These are phyloP conservation scores for Leccinum broughii DNA, from an alignment of 768 basidiomycete species.

Conservation along the genomic window DNA sequence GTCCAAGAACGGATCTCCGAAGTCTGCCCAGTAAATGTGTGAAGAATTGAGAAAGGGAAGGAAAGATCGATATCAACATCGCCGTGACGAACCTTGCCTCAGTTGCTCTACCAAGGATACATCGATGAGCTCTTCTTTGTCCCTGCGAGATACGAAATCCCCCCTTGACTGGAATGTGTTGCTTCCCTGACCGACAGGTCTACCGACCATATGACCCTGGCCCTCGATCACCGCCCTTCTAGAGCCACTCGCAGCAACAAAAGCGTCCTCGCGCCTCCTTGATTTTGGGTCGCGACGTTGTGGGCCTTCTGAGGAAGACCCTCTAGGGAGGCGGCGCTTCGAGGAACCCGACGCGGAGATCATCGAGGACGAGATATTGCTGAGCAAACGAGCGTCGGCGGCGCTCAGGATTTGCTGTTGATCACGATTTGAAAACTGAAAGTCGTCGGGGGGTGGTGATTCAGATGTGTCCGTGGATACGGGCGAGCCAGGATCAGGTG, in stretches of 20 bases:
- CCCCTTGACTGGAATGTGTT: constrained; percentile 30
- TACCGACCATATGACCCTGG: constrained; percentile 17
- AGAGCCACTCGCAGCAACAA: constrained; percentile 21
- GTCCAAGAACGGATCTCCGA: constrained; percentile 57
- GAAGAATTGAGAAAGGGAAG: constrained; percentile 4
- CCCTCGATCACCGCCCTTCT: constrained; percentile 27
- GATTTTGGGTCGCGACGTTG: constrained; percentile 52
- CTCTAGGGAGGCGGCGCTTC: constrained; percentile 52
- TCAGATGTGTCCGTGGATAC: constrained; percentile 39
- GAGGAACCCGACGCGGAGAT: constrained; percentile 35
- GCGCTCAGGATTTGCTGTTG: constrained; percentile 25
- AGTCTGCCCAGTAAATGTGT: constrained; percentile 36
- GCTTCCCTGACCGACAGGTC: constrained; percentile 13
- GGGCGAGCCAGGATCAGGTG: constrained; percentile 39
- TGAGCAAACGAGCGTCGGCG: constrained; percentile 23
- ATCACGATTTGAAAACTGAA: constrained; percentile 32
- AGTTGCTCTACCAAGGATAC: constrained; percentile 48
- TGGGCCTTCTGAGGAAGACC: constrained; percentile 43
- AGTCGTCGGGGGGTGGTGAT: constrained; percentile 39
- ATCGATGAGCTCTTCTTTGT: constrained; percentile 60
- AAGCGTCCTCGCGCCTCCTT: constrained; percentile 47
- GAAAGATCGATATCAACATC: background rate
- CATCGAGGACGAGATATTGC: constrained; percentile 23
- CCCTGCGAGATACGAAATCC: constrained; percentile 45
- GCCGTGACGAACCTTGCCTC: constrained; percentile 47